Percentiles rank a stretch among this genome's conserved stretches.
These are phyloP conservation scores for Suhomyces pyralidae DNA, from an alignment of 805 yeast species.

Conservation along the genomic window DNA sequence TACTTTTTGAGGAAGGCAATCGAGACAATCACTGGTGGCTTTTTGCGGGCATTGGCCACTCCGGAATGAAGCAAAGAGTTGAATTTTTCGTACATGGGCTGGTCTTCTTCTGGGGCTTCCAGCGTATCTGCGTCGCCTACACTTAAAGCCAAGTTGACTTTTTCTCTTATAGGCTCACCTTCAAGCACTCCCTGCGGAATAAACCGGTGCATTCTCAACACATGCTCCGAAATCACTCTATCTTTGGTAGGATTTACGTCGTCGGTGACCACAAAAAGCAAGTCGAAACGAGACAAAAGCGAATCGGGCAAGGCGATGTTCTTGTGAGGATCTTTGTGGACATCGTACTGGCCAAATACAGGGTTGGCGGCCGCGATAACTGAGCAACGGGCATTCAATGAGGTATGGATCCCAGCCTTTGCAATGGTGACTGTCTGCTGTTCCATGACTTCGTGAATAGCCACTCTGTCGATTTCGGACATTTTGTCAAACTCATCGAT, in stretches of 20 bases:
- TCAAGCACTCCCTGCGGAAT: constrained; percentile 83
- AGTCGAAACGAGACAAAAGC: constrained; percentile 91
- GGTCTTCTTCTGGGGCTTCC: constrained; percentile 41
- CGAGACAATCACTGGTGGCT: constrained; percentile 45
- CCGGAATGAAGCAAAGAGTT: constrained; percentile 82
- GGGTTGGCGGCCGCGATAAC: constrained; percentile 99
- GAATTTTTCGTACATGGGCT: constrained; percentile 79
- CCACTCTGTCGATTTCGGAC: constrained; percentile 95
- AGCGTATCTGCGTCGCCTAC: constrained; percentile 64
- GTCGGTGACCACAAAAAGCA: constrained; percentile 92
- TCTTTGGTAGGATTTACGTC: constrained; percentile 85
- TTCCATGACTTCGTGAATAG: constrained; percentile 99
- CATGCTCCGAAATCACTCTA: constrained; percentile 89
- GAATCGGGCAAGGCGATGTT: constrained; percentile 98
- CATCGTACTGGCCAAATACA: constrained; percentile 93
- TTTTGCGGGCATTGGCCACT: constrained; percentile 34
- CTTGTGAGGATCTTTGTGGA: constrained; percentile 92
- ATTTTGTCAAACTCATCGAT: constrained; percentile 98
- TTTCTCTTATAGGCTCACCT: constrained; percentile 91
- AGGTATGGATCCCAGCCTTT: constrained; percentile 96
- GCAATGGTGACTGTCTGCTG: constrained; percentile 98
- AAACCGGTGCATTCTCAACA: constrained; percentile 87
- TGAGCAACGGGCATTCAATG: constrained; percentile 93
- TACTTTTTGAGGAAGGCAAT: constrained; percentile 89
- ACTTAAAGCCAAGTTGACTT: constrained; percentile 63